Percentiles rank a stretch among this genome's conserved stretches.
These are phyloP conservation scores for Torrubiellomyces zombiae DNA, from an alignment of 2,329 filamentous ascomycete genomes.

Conservation along the genomic window DNA sequence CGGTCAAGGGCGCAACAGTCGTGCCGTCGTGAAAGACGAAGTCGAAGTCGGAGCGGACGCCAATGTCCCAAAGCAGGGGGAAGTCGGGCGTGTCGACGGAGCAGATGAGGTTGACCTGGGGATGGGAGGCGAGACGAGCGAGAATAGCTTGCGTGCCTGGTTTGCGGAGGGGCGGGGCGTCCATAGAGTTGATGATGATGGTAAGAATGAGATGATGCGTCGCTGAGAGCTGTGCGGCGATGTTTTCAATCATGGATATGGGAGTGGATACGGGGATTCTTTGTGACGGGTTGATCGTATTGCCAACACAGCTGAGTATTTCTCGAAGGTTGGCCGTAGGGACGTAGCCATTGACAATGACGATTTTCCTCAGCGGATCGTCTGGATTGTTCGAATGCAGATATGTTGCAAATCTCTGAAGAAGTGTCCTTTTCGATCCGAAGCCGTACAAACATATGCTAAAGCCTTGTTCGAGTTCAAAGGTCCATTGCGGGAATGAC, in stretches of 20 bases:
- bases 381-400: slow-evolving; percentile 25
- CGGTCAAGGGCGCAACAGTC: slow-evolving; percentile 59
- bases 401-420: slow-evolving; percentile 60
- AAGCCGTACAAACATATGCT: slow-evolving; percentile 85
- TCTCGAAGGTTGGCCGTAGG: slow-evolving; percentile 50
- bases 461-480: slow-evolving; percentile 77
- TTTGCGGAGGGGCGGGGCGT: slow-evolving; percentile 61
- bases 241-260: slow-evolving; percentile 47
- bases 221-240: slow-evolving; percentile 42
- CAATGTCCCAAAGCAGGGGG: slow-evolving; percentile 75
- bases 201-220: slow-evolving; percentile 31
- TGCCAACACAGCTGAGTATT: slow-evolving; percentile 50
- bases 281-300: slow-evolving; percentile 36
- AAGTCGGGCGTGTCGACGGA: slow-evolving; percentile 84
- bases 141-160: slow-evolving; percentile 54
- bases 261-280: slow-evolving; percentile 45
- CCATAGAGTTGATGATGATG: slow-evolving; percentile 72
- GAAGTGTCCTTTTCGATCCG: slow-evolving; percentile 67
- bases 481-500: slow-evolving; percentile 81
- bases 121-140: slow-evolving; percentile 58
- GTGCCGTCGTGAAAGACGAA: slow-evolving; percentile 91
- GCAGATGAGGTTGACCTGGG: slow-evolving; percentile 54
- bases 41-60: slow-evolving; percentile 64
- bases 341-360: slow-evolving; percentile 77
- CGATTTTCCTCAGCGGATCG: slow-evolving; percentile 33